Percentiles rank a stretch among this genome's conserved stretches.
Evolutionary conservation across 768 basidiomycete species (phyloP).

Genomic region (Strobilomyces dryophilus): DNA sequence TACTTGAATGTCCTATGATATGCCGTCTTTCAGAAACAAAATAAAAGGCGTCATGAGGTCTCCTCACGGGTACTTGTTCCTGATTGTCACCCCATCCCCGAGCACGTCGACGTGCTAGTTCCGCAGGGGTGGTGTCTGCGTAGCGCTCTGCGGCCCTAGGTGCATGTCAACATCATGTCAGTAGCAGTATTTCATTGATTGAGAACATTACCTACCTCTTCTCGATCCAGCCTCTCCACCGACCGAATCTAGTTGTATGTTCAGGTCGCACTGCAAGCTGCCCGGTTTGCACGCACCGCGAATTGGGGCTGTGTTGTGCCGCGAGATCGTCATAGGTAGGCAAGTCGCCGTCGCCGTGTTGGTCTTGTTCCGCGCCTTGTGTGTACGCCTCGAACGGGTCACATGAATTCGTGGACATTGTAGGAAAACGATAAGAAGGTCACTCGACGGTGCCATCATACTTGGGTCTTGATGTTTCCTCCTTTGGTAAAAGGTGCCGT

Average conservation of each 20-base stretch:
- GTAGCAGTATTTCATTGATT: neutral
- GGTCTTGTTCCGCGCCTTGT: conserved; percentile 39
- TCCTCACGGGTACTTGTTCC: conserved; percentile 14
- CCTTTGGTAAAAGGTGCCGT: neutral
- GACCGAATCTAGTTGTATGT: conserved; percentile 58
- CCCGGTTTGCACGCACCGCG: conserved; percentile 49
- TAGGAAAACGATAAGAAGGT: neutral
- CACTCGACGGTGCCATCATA: too few species aligned
- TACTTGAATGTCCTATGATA: conserved; percentile 14
- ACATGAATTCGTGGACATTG: conserved; percentile 20
- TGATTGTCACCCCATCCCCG: conserved; percentile 67
- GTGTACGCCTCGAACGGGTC: conserved; percentile 26
- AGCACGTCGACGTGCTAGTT: conserved; percentile 50
- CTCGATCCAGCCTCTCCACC: conserved; percentile 87
- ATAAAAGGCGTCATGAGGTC: neutral
- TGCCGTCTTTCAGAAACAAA: conserved; percentile 2
- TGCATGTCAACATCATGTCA: neutral
- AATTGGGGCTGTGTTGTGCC: conserved; percentile 73
- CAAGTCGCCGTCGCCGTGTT: conserved; percentile 48
- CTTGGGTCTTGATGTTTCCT: neutral
- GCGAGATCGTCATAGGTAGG: conserved; percentile 83
- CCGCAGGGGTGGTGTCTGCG: conserved; percentile 57
- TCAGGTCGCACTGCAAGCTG: neutral
- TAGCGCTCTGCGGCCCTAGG: conserved; percentile 82
- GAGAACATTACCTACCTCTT: conserved; percentile 52